Percentiles rank a stretch among this genome's conserved stretches.
Conservation (phyloP, 2,329 filamentous ascomycete genomes). For the Talaromyces sp. region DNA sequence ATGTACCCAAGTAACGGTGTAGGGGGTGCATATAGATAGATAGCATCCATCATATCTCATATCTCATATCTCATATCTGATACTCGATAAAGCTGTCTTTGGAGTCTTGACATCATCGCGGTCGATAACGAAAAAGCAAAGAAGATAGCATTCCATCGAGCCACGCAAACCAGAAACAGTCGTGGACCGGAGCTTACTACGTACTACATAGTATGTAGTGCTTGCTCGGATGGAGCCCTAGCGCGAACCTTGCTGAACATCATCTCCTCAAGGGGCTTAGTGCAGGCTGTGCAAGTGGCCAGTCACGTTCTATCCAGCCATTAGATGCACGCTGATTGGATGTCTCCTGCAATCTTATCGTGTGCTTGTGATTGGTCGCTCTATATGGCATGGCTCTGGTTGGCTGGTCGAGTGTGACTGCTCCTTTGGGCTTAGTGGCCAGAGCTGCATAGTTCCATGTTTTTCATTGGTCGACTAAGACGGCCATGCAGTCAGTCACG, state of each 20-base stretch:
- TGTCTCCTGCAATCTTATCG: not conserved
- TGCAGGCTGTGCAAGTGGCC: not conserved
- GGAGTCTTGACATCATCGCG: not conserved
- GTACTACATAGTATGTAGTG: not conserved
- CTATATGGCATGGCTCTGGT: not conserved
- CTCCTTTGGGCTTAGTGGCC: not conserved
- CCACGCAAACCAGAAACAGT: not conserved
- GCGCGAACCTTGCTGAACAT: constrained; percentile 1
- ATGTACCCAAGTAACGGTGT: too few species aligned
- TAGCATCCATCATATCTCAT: not conserved
- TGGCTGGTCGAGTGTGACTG: not conserved
- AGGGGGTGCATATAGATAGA: not conserved
- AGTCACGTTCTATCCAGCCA: not conserved
- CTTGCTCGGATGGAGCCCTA: not conserved
- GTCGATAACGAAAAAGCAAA: not conserved
- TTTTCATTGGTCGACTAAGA: not conserved
- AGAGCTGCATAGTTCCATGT: not conserved
- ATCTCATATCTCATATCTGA: not conserved
- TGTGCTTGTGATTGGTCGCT: not conserved
- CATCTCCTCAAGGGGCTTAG: not conserved
- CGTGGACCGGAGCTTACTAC: too few species aligned
- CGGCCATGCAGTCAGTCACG: too few species aligned
- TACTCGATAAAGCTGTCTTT: not conserved
- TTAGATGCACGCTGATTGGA: not conserved
- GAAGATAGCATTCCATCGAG: not conserved